A percentile compares a stretch with the other conserved stretches of the same genome.
phyloP scores from a whole-genome alignment of 768 basidiomycete species.

The Rhodosporidiobolus sp. region DNA sequence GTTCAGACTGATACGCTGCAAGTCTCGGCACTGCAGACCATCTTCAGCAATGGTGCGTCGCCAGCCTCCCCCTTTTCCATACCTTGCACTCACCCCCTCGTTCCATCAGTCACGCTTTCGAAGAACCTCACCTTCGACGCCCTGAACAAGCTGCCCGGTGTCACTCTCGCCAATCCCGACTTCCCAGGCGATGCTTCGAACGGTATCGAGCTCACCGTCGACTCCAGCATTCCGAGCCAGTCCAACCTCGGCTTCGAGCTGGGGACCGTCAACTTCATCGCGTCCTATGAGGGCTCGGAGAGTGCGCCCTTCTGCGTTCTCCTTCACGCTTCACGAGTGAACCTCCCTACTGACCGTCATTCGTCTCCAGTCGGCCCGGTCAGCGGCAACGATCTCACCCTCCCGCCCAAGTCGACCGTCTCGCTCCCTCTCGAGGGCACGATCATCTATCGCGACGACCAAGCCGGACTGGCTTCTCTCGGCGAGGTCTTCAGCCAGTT shows the following conservation, averaged over 20 bases:
- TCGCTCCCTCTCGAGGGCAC: conserved; percentile 54
- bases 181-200: conserved; percentile 51
- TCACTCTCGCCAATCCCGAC: conserved; percentile 64
- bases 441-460: conserved; percentile 25
- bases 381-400: conserved; percentile 55
- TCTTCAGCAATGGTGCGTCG: conserved; percentile 45
- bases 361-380: conserved; percentile 64
- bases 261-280: conserved; percentile 63
- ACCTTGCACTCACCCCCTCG: conserved; percentile 46
- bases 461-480: conserved; percentile 52
- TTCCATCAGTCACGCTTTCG: conserved; percentile 61
- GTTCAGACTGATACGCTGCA: conserved; percentile 63
- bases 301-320: background rate
- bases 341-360: background rate
- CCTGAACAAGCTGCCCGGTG: conserved; percentile 27
- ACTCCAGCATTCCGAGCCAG: conserved; percentile 18
- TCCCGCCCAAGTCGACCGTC: conserved; percentile 56
- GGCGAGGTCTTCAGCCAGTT: conserved; percentile 66
- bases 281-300: conserved; percentile 56
- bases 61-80: conserved; percentile 52
- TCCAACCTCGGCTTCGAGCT: conserved; percentile 65
- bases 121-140: conserved; percentile 51
- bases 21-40: conserved; percentile 3
- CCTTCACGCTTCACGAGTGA: no score
- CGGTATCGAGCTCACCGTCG: conserved; percentile 40